phyloP scores from a whole-genome alignment of 495 filamentous ascomycete genomes.

The Cercophora newfieldiana region DNA sequence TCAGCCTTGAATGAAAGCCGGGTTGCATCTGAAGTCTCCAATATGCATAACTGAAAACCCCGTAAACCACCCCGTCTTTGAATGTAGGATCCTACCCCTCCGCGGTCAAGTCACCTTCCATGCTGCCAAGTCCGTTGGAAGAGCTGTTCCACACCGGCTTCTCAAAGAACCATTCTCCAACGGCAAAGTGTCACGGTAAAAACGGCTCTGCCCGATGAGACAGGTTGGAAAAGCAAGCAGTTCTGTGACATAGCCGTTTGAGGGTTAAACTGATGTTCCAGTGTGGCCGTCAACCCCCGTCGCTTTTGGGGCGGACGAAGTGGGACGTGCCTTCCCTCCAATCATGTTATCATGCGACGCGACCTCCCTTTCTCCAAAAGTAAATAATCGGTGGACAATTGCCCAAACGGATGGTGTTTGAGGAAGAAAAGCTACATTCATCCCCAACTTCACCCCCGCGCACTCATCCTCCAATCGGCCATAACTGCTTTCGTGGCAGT shows the following conservation, averaged over 20 bases:
- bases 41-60: not conserved
- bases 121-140: too few species aligned
- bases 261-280: not conserved
- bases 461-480: constrained; percentile 25
- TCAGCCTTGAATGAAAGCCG: not conserved
- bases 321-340: not conserved
- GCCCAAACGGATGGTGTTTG: not conserved
- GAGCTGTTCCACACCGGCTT: not conserved
- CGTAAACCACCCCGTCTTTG: not conserved
- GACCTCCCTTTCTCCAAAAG: not conserved
- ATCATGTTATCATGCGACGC: not conserved
- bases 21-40: not conserved
- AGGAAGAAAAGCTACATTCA: not conserved
- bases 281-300: not conserved
- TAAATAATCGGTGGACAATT: not conserved
- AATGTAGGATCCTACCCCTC: not conserved
- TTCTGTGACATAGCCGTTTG: not conserved
- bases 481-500: constrained; percentile 12
- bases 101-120: too few species aligned
- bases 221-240: not conserved
- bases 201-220: not conserved
- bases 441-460: not conserved
- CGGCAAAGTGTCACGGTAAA: not conserved
- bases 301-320: not conserved
- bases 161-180: not conserved